Evolutionary conservation across 352 stramenopile genomes (phyloP), one percentile per base, ranked within the genome.

Genomic region (Thraustochytrium sp.): DNA sequence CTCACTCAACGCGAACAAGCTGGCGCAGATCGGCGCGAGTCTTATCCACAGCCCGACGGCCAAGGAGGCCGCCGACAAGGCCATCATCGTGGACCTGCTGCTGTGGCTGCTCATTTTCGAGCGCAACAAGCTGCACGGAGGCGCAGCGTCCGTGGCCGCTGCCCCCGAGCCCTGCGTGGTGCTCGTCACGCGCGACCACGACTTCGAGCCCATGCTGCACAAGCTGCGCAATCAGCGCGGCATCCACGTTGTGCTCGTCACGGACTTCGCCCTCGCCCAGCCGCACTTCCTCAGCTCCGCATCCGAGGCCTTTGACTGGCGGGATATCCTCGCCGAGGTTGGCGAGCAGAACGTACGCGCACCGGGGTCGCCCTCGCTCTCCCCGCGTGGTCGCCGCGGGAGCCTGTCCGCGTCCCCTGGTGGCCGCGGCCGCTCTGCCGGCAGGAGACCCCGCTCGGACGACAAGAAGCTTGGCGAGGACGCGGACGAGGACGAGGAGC

Each of bases 61-160:
- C 56, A 68, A 68, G 56, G 56, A 68, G 26, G 56, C 56, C 34
- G 56, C 56, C 4, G 56, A 68, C 56, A 68, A 68, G 56, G 56
- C 56, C 56, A 68, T 68, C 23, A 68, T 68, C 38, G n/a, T 68
- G 4, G 56, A 68, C 56, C 56, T 68, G 11, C 26, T 68, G 56
- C 56, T 68, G 4, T 68, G 56, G 56, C 11, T 68, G 11, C 38
- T 68, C 34, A 68, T 68, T 3, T 68, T 68, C 38, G 56, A 68
- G 56, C 56, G 56, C 4, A 37, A 37, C 23, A 37, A 42, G 8
- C 8, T 63, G 54, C 23, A 37, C 54, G 23, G 8, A n/a, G n/a
- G n/a, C n/a, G n/a, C 8, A 63, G 5, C 54, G n/a, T 4, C 26
- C 23, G 26, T 5, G 56, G 56, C 34, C 18, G 56, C 9, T 5